Percentiles rank a stretch among this genome's conserved stretches.
phyloP scores from a whole-genome alignment of 768 basidiomycete genomes.

The Kwoniella pini region DNA sequence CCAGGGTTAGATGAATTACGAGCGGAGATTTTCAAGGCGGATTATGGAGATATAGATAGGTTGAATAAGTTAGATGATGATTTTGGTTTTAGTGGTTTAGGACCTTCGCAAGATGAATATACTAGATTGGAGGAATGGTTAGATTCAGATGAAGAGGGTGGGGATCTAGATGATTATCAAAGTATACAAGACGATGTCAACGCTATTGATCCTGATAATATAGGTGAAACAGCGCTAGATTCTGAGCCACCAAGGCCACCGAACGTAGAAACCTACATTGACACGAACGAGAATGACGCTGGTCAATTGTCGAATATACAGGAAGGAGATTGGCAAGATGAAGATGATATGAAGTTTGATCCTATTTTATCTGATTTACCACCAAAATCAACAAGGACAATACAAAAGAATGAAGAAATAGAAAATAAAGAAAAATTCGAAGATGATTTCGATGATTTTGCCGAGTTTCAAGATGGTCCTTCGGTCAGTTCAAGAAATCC shows the following conservation, averaged over 20 bases:
- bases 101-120: slow-evolving; percentile 36
- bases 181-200: neutral
- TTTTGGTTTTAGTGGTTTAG: slow-evolving; percentile 8
- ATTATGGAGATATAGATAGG: slow-evolving; percentile 11
- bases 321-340: slow-evolving; percentile 17
- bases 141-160: slow-evolving; percentile 29
- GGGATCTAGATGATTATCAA: neutral
- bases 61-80: slow-evolving; percentile 14
- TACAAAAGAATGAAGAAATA: neutral
- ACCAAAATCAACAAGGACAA: neutral
- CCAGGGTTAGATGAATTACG: slow-evolving; percentile 30
- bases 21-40: slow-evolving; percentile 11
- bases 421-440: slow-evolving; percentile 23
- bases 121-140: slow-evolving; percentile 47
- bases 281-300: too few species aligned
- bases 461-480: slow-evolving; percentile 36
- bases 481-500: neutral
- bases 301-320: neutral
- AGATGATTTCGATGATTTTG: slow-evolving; percentile 41
- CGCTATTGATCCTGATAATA: too few species aligned
- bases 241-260: neutral
- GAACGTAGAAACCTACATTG: neutral
- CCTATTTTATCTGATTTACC: slow-evolving; percentile 8
- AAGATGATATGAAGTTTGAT: slow-evolving; percentile 21
- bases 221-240: too few species aligned